Evolutionary conservation across 345 rosid species (phyloP), one percentile per base, ranked within the genome.

Genomic region (Crucihimalaya himalaica): DNA sequence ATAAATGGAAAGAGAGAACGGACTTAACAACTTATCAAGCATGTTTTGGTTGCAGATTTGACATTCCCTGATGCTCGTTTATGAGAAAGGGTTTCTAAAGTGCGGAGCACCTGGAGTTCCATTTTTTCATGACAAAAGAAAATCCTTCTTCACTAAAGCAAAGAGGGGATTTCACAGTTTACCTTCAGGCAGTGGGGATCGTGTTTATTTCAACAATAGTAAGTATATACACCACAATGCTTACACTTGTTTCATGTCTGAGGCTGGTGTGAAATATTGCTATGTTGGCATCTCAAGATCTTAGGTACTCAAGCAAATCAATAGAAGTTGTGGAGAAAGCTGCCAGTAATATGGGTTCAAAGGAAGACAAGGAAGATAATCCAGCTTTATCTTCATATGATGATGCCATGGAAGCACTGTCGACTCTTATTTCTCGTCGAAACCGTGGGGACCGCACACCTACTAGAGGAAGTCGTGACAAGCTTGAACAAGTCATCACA

Each of bases 331-430:
- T 82, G 68, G 82, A 81, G 57, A 81, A 79, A 68, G 67, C 32
- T 58, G 73, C 43, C 61, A 63, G 12, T 28, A 65, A 82, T 48
- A 78, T 75, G 61, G 66, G 68, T 46, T 48, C 66, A 9, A 63
- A 81, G 76, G 87, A 80, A 78, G 65, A 58, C 37, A 35, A 48
- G 51, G 84, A 51, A 72, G 82, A 82, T 25, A 61, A 45, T 35
- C 74, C 84, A 74, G 79, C 75, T 74, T 81, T 85, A 18, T 79
- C 81, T 67, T 85, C 78, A 20, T 77, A 92, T 71, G 98, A 88
- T 68, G 77, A 76, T 68, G 94, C 94, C 66, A 86, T 92, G 98
- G 89, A 89, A 68, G 91, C 98, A 29, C 85, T 92, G 73, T 89
- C 96, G 10, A 86, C 92, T 51, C 92, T 88, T 76, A 89, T 92